Conservation (phyloP, 2,329 filamentous ascomycete genomes). For the Beauveria australis region DNA sequence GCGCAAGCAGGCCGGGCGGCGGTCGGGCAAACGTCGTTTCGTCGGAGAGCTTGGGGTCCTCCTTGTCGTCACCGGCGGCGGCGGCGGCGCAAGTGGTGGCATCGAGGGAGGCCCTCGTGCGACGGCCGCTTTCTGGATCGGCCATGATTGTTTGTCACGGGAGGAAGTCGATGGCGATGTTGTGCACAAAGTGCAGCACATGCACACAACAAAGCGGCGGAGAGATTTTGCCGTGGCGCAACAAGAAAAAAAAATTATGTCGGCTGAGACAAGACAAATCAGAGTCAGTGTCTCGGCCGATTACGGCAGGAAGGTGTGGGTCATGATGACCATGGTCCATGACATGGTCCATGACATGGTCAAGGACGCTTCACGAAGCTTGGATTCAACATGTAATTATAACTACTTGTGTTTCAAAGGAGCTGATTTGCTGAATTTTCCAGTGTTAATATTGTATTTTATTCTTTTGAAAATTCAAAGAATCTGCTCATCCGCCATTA, state of each 20-base stretch:
- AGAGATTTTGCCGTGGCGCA: too few relatives aligned
- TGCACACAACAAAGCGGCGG: not conserved
- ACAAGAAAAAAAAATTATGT: not conserved
- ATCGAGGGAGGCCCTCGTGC: not conserved
- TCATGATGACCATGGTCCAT: too few relatives aligned
- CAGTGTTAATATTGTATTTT: too few relatives aligned
- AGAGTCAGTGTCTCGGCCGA: not conserved
- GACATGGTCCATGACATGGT: too few relatives aligned
- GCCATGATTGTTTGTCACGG: not conserved
- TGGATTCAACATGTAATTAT: not conserved
- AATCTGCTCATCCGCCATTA: too few relatives aligned
- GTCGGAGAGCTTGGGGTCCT: not conserved
- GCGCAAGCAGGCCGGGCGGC: constrained; percentile 23
- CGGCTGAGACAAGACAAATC: not conserved
- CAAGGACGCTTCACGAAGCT: too few relatives aligned
- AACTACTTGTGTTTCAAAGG: not conserved
- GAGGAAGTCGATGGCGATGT: not conserved
- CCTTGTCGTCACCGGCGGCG: not conserved
- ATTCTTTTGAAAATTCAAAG: too few relatives aligned
- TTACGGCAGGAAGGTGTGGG: not conserved
- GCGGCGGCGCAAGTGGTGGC: not conserved
- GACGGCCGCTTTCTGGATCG: not conserved
- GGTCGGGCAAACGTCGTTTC: constrained; percentile 1
- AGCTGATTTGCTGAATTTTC: too few relatives aligned
- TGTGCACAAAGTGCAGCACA: not conserved